phyloP scores from a whole-genome alignment of 148 eudicot species.

The Chenopodium album region DNA sequence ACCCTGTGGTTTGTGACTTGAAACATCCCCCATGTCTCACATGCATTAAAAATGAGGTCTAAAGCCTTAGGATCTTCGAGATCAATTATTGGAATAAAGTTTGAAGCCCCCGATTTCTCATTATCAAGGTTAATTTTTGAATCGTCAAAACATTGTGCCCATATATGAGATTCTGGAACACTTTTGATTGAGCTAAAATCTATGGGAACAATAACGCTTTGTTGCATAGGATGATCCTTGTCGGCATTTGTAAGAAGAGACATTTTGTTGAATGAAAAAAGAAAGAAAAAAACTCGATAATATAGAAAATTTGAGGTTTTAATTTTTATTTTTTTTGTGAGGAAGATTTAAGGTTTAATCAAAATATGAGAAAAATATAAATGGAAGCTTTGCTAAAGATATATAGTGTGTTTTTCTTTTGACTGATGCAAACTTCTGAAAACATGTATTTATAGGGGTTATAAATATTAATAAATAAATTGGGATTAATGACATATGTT shows the following conservation, averaged over 20 bases:
- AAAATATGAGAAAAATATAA: background rate
- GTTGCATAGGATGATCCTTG: background rate
- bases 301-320: no score
- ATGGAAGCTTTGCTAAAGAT: background rate
- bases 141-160: constrained; percentile 29
- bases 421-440: background rate
- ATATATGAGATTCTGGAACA: constrained; percentile 50
- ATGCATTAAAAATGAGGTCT: constrained; percentile 40
- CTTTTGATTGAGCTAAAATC: constrained; percentile 25
- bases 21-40: constrained; percentile 57
- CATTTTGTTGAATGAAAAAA: background rate
- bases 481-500: no score
- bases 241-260: constrained; percentile 16
- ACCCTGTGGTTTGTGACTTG: constrained; percentile 56
- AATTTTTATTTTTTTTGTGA: no score
- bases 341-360: background rate
- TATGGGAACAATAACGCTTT: constrained; percentile 9
- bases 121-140: background rate
- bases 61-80: constrained; percentile 36
- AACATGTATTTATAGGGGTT: constrained; percentile 1
- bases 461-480: no score
- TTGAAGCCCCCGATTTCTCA: background rate
- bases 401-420: background rate
- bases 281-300: no score
- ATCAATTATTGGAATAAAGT: constrained; percentile 38